phyloP scores from a whole-genome alignment of 2,329 filamentous ascomycete species.

The Pochonia chlamydosporia region DNA sequence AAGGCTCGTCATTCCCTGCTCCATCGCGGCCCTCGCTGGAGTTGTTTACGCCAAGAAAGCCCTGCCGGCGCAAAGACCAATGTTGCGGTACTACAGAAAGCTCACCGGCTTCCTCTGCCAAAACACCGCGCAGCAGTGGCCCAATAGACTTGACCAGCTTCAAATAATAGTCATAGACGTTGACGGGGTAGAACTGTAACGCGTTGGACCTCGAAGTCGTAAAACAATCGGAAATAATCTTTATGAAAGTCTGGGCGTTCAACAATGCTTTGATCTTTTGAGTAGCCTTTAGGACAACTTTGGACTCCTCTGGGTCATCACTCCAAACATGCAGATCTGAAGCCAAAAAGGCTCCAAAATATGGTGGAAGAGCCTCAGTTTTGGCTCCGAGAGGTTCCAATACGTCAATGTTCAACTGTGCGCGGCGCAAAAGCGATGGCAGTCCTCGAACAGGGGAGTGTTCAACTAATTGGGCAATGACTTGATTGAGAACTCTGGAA shows the following conservation, averaged over 20 bases:
- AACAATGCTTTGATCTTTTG: slow-evolving; percentile 72
- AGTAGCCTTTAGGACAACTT: slow-evolving; percentile 60
- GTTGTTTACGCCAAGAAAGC: slow-evolving; percentile 17
- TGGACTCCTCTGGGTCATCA: slow-evolving; percentile 26
- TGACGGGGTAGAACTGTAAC: slow-evolving; percentile 67
- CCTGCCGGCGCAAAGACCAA: slow-evolving; percentile 43
- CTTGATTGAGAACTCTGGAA: slow-evolving; percentile 64
- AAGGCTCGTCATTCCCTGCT: slow-evolving; percentile 13
- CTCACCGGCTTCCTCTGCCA: slow-evolving; percentile 79
- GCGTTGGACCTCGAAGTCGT: slow-evolving; percentile 59
- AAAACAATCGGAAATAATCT: slow-evolving; percentile 69
- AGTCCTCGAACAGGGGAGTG: slow-evolving; percentile 74
- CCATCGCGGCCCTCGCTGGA: slow-evolving; percentile 17
- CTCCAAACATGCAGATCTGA: slow-evolving; percentile 31
- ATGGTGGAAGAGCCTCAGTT: slow-evolving; percentile 48
- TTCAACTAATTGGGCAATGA: slow-evolving; percentile 75
- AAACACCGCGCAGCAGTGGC: slow-evolving; percentile 68
- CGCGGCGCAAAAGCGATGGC: slow-evolving; percentile 71
- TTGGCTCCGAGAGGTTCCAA: slow-evolving; percentile 59
- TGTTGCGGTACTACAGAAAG: slow-evolving; percentile 66
- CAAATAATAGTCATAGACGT: slow-evolving; percentile 78
- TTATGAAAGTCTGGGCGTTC: slow-evolving; percentile 69
- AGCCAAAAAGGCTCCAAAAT: slow-evolving; percentile 63
- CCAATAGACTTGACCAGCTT: slow-evolving; percentile 70
- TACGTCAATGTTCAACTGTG: slow-evolving; percentile 62